A percentile compares a stretch with the other conserved stretches of the same genome.
Evolutionary conservation across 2,329 filamentous ascomycete genomes (phyloP).

Genomic region (Rhynchosporium secalis): DNA sequence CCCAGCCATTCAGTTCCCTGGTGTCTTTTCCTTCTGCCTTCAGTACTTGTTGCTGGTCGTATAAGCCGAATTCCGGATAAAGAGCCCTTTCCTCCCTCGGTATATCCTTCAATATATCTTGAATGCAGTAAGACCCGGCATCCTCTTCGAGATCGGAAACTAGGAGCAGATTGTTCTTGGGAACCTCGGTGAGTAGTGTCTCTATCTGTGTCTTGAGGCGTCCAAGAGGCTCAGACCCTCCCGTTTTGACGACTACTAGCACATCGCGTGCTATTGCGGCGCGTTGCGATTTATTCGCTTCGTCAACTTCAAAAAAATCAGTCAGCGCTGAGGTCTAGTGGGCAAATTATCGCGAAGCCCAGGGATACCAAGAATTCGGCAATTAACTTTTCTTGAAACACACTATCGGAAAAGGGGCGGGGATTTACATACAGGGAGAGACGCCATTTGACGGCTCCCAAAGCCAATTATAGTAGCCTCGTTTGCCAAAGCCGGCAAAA

Average conservation of each 20-base stretch:
- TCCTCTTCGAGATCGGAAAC: conserved; percentile 26
- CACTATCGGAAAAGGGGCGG: not conserved
- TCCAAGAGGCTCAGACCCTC: conserved; percentile 21
- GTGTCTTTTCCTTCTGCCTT: conserved; percentile 24
- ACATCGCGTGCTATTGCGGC: conserved; percentile 18
- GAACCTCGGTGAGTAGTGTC: conserved; percentile 19
- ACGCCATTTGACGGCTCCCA: conserved; percentile 1
- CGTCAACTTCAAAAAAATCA: not conserved
- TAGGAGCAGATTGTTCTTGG: conserved; percentile 21
- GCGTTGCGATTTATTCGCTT: conserved; percentile 6
- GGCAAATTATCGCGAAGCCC: not conserved
- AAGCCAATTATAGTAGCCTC: conserved; percentile 5
- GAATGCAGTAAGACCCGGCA: conserved; percentile 13
- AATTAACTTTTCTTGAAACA: not conserved
- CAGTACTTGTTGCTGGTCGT: conserved; percentile 17
- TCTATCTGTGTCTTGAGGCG: conserved; percentile 20
- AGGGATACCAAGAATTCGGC: not conserved
- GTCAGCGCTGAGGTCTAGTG: not conserved
- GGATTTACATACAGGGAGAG: conserved; percentile 4
- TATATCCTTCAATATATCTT: conserved; percentile 21
- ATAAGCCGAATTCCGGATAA: conserved; percentile 22
- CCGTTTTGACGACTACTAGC: conserved; percentile 22
- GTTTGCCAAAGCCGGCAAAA: not conserved
- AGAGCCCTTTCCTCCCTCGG: conserved; percentile 11
- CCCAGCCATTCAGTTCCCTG: conserved; percentile 21